Evolutionary conservation across 176 grass and related monocot genomes (phyloP).

Genomic region (Cenchrus fungigraminus): DNA sequence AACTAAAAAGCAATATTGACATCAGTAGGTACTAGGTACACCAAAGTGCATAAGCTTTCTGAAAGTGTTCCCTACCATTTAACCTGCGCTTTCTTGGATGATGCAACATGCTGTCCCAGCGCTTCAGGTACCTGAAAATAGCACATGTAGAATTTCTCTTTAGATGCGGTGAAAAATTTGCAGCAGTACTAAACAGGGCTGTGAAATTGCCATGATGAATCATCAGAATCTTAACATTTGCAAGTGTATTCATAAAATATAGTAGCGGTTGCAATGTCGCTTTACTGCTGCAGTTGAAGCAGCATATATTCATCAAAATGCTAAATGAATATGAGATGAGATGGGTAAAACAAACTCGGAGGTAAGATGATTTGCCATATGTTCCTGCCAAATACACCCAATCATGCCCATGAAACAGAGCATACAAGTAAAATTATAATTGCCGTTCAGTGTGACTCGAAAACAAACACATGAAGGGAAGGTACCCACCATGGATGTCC

Average conservation of each 20-base stretch:
- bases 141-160: constrained; percentile 4
- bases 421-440: too few relatives aligned
- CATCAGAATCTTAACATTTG: constrained; percentile 1
- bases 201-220: neutral
- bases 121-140: constrained; percentile 44
- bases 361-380: neutral
- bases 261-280: neutral
- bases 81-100: constrained; percentile 32
- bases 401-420: neutral
- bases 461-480: neutral
- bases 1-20: neutral
- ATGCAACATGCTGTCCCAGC: constrained; percentile 27
- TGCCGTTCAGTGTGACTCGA: neutral
- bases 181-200: too few relatives aligned
- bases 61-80: constrained; percentile 34
- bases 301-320: neutral
- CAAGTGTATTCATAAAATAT: constrained; percentile 21
- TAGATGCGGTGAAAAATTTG: neutral
- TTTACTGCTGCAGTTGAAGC: neutral
- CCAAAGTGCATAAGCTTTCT: neutral
- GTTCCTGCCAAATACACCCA: neutral
- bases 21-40: constrained; percentile 27
- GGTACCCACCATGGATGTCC: constrained; percentile 42
- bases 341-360: neutral
- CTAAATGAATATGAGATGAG: neutral